phyloP scores from a whole-genome alignment of 495 filamentous ascomycete species.

The Eremomyces bilateralis region DNA sequence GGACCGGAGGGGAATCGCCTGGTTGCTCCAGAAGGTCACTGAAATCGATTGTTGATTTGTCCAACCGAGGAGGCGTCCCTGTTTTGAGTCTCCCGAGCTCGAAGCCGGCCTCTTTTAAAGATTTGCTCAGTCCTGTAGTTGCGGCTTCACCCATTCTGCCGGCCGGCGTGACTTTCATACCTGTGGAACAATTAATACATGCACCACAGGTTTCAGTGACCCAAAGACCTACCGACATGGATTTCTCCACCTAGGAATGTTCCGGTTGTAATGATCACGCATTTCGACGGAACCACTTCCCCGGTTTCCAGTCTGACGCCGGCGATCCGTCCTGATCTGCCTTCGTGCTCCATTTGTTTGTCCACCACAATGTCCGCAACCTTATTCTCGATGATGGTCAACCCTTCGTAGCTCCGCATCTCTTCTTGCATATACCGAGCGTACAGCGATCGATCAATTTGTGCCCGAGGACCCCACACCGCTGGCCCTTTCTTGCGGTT shows the following conservation, averaged over 20 bases:
- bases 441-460: slow-evolving; percentile 86
- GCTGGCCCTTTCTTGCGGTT: slow-evolving; percentile 83
- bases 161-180: slow-evolving; percentile 59
- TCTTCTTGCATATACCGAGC: slow-evolving; percentile 83
- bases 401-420: slow-evolving; percentile 39
- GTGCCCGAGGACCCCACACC: slow-evolving; percentile 89
- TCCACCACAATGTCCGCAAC: slow-evolving; percentile 74
- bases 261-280: slow-evolving; percentile 85
- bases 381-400: slow-evolving; percentile 63
- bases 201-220: neutral
- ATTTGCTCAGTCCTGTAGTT: slow-evolving; percentile 84
- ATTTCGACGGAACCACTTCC: slow-evolving; percentile 55
- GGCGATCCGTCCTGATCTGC: slow-evolving; percentile 49
- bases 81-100: slow-evolving; percentile 83
- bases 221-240: slow-evolving; percentile 39
- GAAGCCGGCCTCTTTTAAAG: slow-evolving; percentile 74
- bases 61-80: slow-evolving; percentile 77
- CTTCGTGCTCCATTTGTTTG: slow-evolving; percentile 27
- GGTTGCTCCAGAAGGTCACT: slow-evolving; percentile 41
- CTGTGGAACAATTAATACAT: slow-evolving; percentile 7
- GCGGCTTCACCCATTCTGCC: slow-evolving; percentile 89
- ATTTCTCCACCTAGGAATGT: slow-evolving; percentile 95
- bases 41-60: slow-evolving; percentile 67
- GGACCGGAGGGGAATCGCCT: slow-evolving; percentile 69
- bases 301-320: slow-evolving; percentile 80